These are phyloP conservation scores for Aquanectria penicillioides DNA, from an alignment of 2,329 filamentous ascomycete species.

Conservation along the genomic window DNA sequence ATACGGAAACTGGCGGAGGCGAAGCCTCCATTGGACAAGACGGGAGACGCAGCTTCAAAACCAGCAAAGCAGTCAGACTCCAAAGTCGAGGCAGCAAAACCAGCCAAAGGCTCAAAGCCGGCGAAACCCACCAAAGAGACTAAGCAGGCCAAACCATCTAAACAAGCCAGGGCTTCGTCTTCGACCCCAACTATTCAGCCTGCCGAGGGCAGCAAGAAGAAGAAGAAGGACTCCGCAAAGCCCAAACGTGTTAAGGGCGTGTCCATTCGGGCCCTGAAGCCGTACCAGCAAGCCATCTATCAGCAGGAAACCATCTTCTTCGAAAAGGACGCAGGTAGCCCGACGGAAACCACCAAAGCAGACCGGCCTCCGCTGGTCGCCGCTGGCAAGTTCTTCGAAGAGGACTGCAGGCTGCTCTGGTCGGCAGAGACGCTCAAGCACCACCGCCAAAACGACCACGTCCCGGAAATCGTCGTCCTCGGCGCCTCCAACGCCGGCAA, in stretches of 20 bases:
- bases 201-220: no score
- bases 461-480: conserved; percentile 77
- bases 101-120: neutral
- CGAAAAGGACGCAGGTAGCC: conserved; percentile 18
- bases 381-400: conserved; percentile 47
- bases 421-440: conserved; percentile 59
- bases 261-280: conserved; percentile 30
- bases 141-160: neutral
- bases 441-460: conserved; percentile 60
- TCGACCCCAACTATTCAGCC: neutral
- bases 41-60: no score
- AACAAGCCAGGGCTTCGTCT: neutral
- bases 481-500: conserved; percentile 93
- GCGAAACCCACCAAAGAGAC: neutral
- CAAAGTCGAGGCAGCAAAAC: neutral
- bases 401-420: conserved; percentile 56
- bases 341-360: conserved; percentile 27
- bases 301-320: conserved; percentile 37
- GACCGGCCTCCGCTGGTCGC: conserved; percentile 39
- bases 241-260: conserved; percentile 15
- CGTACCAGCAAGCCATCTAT: conserved; percentile 30
- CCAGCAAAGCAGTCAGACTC: no score
- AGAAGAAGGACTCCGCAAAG: conserved; percentile 14
- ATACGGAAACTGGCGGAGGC: no score
- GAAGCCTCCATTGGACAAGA: neutral